phyloP scores from a whole-genome alignment of 164 flowering plant genomes.

The Akebia trifoliata region DNA sequence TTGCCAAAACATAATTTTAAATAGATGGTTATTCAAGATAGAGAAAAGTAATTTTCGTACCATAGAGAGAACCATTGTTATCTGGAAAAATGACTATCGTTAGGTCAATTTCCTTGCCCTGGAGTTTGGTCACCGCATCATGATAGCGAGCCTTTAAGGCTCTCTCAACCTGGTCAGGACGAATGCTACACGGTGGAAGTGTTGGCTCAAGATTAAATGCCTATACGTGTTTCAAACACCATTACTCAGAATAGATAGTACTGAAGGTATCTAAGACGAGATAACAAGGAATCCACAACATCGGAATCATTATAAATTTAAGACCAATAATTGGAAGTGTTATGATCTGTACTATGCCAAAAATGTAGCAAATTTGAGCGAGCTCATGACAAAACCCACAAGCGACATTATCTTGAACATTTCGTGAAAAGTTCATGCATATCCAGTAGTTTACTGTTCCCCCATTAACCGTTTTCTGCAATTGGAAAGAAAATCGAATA shows the following conservation, averaged over 20 bases:
- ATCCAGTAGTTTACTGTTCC: constrained; percentile 85
- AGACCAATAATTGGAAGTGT: too few species aligned
- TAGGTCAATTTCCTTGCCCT: constrained; percentile 64
- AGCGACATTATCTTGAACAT: constrained; percentile 68
- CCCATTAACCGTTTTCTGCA: constrained; percentile 66
- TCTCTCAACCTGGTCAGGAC: constrained; percentile 79
- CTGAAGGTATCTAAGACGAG: not conserved
- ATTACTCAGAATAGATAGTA: not conserved
- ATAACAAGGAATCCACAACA: not conserved
- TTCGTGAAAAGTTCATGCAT: constrained; percentile 78
- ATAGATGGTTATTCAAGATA: not conserved
- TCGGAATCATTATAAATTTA: too few species aligned
- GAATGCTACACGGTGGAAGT: constrained; percentile 44
- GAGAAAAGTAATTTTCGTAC: constrained; percentile 25
- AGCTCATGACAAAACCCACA: constrained; percentile 74
- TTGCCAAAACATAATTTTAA: not conserved
- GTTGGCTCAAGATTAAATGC: constrained; percentile 51
- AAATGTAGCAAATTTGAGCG: constrained; percentile 73
- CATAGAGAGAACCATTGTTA: constrained; percentile 82
- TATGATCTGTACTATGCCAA: constrained; percentile 89
- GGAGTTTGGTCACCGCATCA: constrained; percentile 63
- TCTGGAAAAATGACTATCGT: constrained; percentile 79
- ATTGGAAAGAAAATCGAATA: constrained; percentile 1
- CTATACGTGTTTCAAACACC: constrained; percentile 25
- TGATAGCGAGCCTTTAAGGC: constrained; percentile 58